These are phyloP conservation scores for Paulownia fortunei DNA, from an alignment of 257 asterid genomes.

Conservation along the genomic window DNA sequence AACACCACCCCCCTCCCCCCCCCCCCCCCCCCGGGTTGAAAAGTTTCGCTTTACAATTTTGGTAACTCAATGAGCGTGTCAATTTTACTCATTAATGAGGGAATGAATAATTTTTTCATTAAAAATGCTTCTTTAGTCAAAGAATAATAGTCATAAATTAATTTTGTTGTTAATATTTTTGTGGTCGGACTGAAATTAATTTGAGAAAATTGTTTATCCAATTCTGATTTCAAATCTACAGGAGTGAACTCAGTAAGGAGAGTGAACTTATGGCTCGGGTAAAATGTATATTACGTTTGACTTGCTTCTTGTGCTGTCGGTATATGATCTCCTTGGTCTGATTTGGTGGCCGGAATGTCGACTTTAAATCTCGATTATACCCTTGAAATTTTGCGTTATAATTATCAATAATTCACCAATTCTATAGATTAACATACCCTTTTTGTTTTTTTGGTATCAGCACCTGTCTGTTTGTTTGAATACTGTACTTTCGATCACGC, in stretches of 20 bases:
- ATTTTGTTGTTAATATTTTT: no score
- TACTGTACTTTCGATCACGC: slow-evolving; percentile 41
- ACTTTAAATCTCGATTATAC: slow-evolving; percentile 39
- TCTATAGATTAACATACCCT: slow-evolving; percentile 25
- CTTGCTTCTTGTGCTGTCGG: slow-evolving; percentile 52
- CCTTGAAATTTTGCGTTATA: slow-evolving; percentile 21
- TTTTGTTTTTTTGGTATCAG: slow-evolving; percentile 24
- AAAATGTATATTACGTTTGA: slow-evolving; percentile 32
- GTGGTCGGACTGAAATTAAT: no score
- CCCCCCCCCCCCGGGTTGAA: no score
- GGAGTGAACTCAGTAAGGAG: neutral
- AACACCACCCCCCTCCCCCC: no score
- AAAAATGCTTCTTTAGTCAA: no score
- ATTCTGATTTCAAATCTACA: neutral
- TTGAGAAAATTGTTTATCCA: neutral
- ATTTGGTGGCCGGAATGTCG: slow-evolving; percentile 51
- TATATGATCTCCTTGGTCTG: slow-evolving; percentile 37
- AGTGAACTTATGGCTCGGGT: slow-evolving; percentile 10
- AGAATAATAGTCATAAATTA: no score
- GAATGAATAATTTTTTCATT: no score
- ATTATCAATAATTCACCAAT: slow-evolving; percentile 11
- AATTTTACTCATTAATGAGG: no score
- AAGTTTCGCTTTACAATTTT: no score
- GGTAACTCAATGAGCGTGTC: no score
- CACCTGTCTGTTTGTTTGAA: slow-evolving; percentile 25